A percentile compares a stretch with the other conserved stretches of the same genome.
These are phyloP conservation scores for Fusarium dlaminii DNA, from an alignment of 2,329 filamentous ascomycete species.

Conservation along the genomic window DNA sequence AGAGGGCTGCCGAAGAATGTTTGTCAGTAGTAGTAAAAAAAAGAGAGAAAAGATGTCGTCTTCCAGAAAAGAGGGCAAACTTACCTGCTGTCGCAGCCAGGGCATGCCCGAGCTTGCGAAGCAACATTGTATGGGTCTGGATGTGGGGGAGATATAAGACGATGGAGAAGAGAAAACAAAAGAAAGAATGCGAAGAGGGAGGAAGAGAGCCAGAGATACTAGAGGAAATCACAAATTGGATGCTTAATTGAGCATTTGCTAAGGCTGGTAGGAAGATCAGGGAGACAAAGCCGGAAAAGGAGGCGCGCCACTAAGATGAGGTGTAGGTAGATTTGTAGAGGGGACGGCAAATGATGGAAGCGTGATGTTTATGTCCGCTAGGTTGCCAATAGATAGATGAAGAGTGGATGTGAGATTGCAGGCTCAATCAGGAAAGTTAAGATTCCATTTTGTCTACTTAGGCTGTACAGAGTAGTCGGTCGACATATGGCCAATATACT, in stretches of 20 bases:
- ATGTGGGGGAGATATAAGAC: conserved; percentile 9
- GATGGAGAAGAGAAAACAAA: background rate
- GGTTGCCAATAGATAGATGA: conserved; percentile 3
- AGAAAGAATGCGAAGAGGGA: background rate
- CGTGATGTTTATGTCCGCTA: conserved; percentile 1
- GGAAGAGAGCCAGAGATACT: background rate
- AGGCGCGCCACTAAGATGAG: conserved; percentile 35
- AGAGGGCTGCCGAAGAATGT: conserved; percentile 31
- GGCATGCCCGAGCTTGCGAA: conserved; percentile 44
- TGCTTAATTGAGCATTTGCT: conserved; percentile 11
- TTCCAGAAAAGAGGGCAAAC: background rate
- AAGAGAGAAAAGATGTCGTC: background rate
- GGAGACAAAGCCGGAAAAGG: conserved; percentile 36
- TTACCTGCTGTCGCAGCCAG: conserved; percentile 44
- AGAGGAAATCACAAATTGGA: background rate
- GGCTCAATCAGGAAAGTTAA: conserved; percentile 12
- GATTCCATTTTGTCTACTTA: conserved; percentile 10
- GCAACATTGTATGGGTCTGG: conserved; percentile 42
- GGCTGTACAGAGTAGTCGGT: background rate
- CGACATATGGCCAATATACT: background rate
- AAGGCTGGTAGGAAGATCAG: conserved; percentile 23
- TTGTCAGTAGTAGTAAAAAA: background rate
- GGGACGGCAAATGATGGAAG: conserved; percentile 19
- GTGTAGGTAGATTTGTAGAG: background rate
- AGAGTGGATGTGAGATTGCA: conserved; percentile 17